These are phyloP conservation scores for Flueggea neowawraea DNA, from an alignment of 441 rosid species.

Conservation along the genomic window DNA sequence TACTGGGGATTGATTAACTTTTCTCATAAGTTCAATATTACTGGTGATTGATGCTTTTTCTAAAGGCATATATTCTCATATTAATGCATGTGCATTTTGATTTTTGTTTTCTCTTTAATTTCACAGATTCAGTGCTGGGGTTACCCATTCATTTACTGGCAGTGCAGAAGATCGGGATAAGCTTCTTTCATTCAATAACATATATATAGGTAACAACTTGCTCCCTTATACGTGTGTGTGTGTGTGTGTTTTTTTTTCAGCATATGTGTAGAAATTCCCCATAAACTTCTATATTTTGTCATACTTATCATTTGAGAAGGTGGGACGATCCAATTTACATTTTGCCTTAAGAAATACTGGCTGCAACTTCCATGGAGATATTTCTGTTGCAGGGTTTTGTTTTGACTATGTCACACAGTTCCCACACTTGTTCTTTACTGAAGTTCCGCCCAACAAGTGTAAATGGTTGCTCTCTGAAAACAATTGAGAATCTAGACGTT, in stretches of 20 bases:
- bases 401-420: background rate
- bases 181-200: constrained; percentile 66
- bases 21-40: background rate
- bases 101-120: constrained; percentile 4
- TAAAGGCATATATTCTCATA: background rate
- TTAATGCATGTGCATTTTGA: background rate
- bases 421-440: background rate
- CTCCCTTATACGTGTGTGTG: background rate
- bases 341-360: too few species aligned
- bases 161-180: constrained; percentile 66
- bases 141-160: constrained; percentile 92
- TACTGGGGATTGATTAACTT: too few species aligned
- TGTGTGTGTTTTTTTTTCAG: too few species aligned
- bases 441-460: constrained; percentile 45
- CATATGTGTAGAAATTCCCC: background rate
- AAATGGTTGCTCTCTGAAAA: constrained; percentile 94
- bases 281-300: background rate
- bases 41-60: background rate
- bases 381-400: background rate
- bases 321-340: background rate
- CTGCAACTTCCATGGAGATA: background rate
- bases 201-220: constrained; percentile 64
- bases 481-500: constrained; percentile 75
- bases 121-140: constrained; percentile 73
- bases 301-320: background rate